A percentile compares a stretch with the other conserved stretches of the same genome.
These are phyloP conservation scores for Bocquillonia castaneifolia DNA, from an alignment of 441 rosid genomes.

Conservation along the genomic window DNA sequence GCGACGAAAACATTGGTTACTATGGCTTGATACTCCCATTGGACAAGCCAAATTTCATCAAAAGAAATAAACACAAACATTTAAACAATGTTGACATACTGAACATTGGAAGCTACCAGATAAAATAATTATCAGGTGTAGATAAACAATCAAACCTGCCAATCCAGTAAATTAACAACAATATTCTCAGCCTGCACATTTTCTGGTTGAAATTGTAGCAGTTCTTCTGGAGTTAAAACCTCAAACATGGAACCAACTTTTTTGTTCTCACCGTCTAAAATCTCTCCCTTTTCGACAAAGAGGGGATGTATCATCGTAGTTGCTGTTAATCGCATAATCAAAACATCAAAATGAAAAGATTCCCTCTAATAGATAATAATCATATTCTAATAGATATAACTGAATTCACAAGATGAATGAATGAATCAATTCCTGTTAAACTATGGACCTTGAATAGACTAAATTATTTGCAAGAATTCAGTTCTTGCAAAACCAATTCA, in stretches of 20 bases:
- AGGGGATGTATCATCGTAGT: conserved; percentile 57
- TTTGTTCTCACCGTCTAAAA: conserved; percentile 39
- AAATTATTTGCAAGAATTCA: too few relatives aligned
- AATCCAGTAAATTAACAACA: conserved; percentile 57
- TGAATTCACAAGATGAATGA: neutral
- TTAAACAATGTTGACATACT: neutral
- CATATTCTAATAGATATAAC: neutral
- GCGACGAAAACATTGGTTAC: neutral
- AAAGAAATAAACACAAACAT: neutral
- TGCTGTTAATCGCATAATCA: conserved; percentile 43
- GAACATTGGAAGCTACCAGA: neutral
- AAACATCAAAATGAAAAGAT: conserved; percentile 20
- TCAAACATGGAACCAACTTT: conserved; percentile 47
- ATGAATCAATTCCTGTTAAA: neutral
- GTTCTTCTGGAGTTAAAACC: conserved; percentile 58
- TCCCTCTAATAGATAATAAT: neutral
- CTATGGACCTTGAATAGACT: too few relatives aligned
- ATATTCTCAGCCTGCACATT: conserved; percentile 38
- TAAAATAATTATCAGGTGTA: neutral
- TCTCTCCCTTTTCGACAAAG: conserved; percentile 43
- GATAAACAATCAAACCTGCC: conserved; percentile 56
- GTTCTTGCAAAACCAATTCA: too few relatives aligned
- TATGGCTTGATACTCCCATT: neutral
- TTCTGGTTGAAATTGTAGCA: conserved; percentile 50
- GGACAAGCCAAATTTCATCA: neutral